Evolutionary conservation across 805 yeast species (phyloP), one percentile per base, ranked within the genome.

Genomic region (Suhomyces pyralidae): DNA sequence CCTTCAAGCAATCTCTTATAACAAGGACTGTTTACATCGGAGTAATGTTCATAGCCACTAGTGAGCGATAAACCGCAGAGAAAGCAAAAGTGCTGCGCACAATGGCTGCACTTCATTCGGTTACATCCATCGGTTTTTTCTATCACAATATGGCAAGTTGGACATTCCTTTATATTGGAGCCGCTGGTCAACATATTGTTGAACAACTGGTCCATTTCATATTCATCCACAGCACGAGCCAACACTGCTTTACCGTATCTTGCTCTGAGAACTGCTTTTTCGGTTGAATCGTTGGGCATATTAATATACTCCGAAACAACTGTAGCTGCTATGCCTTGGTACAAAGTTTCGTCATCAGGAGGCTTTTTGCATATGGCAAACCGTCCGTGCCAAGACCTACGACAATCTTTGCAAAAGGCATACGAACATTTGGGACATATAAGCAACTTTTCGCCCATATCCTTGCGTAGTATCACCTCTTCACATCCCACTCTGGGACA

Each of bases 61-160:
- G 61, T 65, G 5, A 65, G 63, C 19, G 65, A 57, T 51, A 81
- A 59, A 1, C 84, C 84, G 66, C 89, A 84, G 8, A 82, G 44
- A 54, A 78, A 80, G 60, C 89, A 84, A 56, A 84, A 84, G 43
- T 64, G 59, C 0, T 77, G 68, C 4, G 58, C 56, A 55, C 89
- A 84, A 5, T 74, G 66, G 0, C 71, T 56, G 59, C 90, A 84
- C 38, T 70, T 73, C 85, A 84, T 82, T 59, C 81, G 82, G 59
- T 83, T 84, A 62, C 88, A 84, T 5, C 88, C 90, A 57, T 83
- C 87, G 22, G 77, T 68, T 52, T 81, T 75, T 53, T 82, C 81
- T 5, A 82, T 77, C 6, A 76, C 76, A 2, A 76, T 59, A 14
- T 65, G 62, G 59, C 88, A 84, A 3, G 65, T 63, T 0, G 89